A percentile compares a stretch with the other conserved stretches of the same genome.
Evolutionary conservation across 257 asterid genomes (phyloP).

Genomic region (Striga asiatica): DNA sequence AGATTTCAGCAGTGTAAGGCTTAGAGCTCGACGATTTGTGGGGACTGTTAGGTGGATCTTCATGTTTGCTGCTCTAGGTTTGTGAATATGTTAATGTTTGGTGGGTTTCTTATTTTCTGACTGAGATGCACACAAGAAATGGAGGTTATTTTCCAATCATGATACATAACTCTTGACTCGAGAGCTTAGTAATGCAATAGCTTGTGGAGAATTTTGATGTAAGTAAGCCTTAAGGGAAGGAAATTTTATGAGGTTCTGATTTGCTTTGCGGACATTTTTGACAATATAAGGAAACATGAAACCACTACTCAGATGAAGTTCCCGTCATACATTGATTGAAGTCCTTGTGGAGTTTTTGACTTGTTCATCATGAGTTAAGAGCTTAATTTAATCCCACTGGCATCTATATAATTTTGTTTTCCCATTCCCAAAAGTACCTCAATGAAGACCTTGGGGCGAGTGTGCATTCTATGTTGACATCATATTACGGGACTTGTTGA

Average conservation of each 20-base stretch:
- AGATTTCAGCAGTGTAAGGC: neutral
- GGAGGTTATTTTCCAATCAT: neutral
- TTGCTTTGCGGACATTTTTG: slow-evolving; percentile 1
- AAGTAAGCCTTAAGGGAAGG: neutral
- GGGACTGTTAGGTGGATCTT: neutral
- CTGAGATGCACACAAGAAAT: neutral
- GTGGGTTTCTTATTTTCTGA: neutral
- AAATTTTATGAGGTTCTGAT: neutral
- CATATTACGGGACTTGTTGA: neutral
- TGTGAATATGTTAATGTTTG: neutral
- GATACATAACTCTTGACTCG: neutral
- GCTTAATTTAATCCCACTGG: neutral
- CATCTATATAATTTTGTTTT: neutral
- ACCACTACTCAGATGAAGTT: neutral
- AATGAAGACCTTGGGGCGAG: neutral
- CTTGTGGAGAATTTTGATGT: slow-evolving; percentile 1
- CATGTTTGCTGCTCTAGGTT: neutral
- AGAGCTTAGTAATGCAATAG: neutral
- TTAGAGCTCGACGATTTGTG: neutral
- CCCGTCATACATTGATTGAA: neutral
- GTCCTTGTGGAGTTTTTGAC: neutral
- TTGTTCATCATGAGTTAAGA: neutral
- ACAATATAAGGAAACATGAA: neutral
- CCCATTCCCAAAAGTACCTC: neutral
- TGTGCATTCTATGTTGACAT: neutral